Evolutionary conservation across 371 early-diverging fungal genomes (phyloP).

Genomic region (Dinochytrium kinnereticum): DNA sequence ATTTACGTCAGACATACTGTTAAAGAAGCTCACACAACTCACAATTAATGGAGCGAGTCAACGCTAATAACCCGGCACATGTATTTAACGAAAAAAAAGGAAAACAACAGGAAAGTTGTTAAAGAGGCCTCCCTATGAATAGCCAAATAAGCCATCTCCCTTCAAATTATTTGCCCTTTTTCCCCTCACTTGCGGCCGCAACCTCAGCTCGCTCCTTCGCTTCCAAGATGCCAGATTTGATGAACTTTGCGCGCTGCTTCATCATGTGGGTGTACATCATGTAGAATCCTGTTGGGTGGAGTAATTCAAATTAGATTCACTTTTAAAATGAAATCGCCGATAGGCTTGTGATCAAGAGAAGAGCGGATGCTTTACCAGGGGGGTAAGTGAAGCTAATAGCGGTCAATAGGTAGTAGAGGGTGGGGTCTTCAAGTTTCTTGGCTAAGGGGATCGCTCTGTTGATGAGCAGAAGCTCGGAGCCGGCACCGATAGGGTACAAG

Average conservation of each 20-base stretch:
- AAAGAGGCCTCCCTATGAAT: no score
- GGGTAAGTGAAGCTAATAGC: conserved; percentile 68
- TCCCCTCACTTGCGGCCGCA: conserved; percentile 3
- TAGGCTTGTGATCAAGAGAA: conserved; percentile 3
- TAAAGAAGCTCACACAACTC: no score
- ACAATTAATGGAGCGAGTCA: no score
- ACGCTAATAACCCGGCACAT: no score
- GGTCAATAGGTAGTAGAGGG: conserved; percentile 63
- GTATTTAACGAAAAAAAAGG: no score
- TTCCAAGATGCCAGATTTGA: conserved; percentile 41
- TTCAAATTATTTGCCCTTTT: no score
- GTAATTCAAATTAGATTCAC: background rate
- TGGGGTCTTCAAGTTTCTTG: conserved; percentile 47
- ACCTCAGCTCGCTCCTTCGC: conserved; percentile 26
- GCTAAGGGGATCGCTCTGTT: conserved; percentile 75
- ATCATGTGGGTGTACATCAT: conserved; percentile 91
- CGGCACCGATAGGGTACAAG: conserved; percentile 90
- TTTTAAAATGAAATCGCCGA: background rate
- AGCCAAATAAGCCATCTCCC: no score
- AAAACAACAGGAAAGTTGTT: no score
- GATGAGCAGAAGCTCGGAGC: conserved; percentile 80
- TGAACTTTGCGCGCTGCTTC: conserved; percentile 78
- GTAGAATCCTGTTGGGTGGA: conserved; percentile 66
- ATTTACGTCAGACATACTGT: no score
- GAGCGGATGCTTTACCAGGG: conserved; percentile 59